Base-by-base conservation (phyloP, 208 protist genomes). In the Acanthamoeba rhysodes region DNA sequence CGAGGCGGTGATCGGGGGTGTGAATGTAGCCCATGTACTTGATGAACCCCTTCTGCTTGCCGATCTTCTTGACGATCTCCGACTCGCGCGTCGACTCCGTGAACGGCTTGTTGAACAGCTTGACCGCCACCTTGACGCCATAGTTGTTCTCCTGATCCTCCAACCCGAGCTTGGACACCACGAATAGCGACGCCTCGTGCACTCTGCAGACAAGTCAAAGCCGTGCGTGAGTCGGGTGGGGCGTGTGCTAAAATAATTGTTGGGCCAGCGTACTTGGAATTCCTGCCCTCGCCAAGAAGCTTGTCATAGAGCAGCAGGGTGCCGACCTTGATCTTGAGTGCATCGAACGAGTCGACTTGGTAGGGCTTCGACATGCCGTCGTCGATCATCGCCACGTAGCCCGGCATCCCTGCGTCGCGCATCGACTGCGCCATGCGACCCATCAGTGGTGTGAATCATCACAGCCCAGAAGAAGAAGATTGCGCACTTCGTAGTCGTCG, bases 261-360 rank as follows among this genome's bases (percentile, higher is more conserved):
- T 32, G 29, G 14, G 7, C 12, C 66, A 32, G 24, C n/a, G 29
- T 76, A 93, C 88, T 93, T 93, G 53, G 88, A 76, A 22, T 45
- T 72, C 7, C 88, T 68, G 41, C 88, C 88, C 37, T 93, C 88
- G 59, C 88, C 88, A 14, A 93, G 88, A 14, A 93, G 50, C 16
- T 93, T 93, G 62, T 93, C 88, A 22, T 93, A 93, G 64, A 93
- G 88, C 22, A 93, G 88, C 5, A 93, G 41, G n/a, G 88, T 93
- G 8, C 88, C 88, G 29, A 93, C 66, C 62, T 93, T 93, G 41
- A 24, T 68, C 34, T 27, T 78, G 45, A 78, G 34, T 7, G 27
- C 62, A 4, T 72, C 88, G 66, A 93, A 78, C 9, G 59, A 72
- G 24, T 41, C 50, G 62, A 93, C 45, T 29, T 93, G 64, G 62